phyloP scores from a whole-genome alignment of 2,329 filamentous ascomycete species.

The Beauveria pseudobassiana region DNA sequence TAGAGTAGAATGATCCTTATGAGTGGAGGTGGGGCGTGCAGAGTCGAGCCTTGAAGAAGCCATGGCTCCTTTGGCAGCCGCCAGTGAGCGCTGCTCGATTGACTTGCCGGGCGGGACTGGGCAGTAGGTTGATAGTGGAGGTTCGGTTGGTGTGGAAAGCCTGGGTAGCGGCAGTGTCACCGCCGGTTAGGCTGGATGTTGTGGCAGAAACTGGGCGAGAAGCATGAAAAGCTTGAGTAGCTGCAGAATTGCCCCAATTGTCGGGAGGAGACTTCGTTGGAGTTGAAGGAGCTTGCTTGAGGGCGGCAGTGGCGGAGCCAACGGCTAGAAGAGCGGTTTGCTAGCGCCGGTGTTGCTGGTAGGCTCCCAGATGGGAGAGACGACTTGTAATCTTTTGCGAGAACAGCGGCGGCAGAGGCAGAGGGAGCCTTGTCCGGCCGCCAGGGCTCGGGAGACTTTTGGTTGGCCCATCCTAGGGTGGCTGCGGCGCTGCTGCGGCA shows the following conservation, averaged over 20 bases:
- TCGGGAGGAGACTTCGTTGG: constrained; percentile 20
- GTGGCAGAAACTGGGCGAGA: constrained; percentile 16
- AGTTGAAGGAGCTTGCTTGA: constrained; percentile 19
- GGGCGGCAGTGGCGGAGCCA: constrained; percentile 27
- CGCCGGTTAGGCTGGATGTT: constrained; percentile 16
- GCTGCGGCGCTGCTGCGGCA: constrained; percentile 69
- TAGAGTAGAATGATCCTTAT: constrained; percentile 37
- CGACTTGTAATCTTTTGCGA: constrained; percentile 37
- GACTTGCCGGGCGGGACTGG: constrained; percentile 29
- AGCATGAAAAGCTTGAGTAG: constrained; percentile 56
- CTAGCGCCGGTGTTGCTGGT: constrained; percentile 58
- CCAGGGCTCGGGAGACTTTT: constrained; percentile 58
- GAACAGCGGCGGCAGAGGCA: constrained; percentile 36
- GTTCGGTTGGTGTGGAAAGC: constrained; percentile 27
- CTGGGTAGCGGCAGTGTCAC: constrained; percentile 26
- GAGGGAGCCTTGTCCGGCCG: constrained; percentile 52
- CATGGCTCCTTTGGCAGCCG: constrained; percentile 73
- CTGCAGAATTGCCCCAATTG: constrained; percentile 59
- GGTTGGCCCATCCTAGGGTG: constrained; percentile 63
- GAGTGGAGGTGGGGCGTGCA: constrained; percentile 11
- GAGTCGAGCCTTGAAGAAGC: constrained; percentile 39
- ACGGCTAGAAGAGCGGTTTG: constrained; percentile 66
- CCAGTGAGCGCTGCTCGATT: constrained; percentile 57
- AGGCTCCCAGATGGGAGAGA: constrained; percentile 50
- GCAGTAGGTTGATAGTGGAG: constrained; percentile 15